Base-by-base conservation (phyloP, 768 basidiomycete genomes). In the Collybia sordida region DNA sequence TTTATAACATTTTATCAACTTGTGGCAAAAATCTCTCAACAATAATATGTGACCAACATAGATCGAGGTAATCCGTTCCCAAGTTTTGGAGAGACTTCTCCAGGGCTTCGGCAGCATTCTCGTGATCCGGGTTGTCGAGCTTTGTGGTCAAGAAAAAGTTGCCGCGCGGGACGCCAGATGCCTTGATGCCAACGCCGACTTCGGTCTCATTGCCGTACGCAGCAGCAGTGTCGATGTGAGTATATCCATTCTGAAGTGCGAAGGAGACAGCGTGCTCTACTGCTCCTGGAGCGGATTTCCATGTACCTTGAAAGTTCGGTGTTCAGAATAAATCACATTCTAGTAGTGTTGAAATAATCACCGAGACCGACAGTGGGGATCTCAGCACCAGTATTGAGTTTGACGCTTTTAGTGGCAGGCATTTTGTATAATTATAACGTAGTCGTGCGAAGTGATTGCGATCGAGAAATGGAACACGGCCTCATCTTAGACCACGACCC, bases 61-160 rank as follows among this genome's bases (percentile, higher is more conserved):
- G 80, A 61, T 94, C 90, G 41, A 94, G 72, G 64, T 94, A 94
- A 42, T 82, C 73, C 1, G 84, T 86, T 24, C 80, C 82, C 41
- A 96, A 82, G 47, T 76, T 72, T 57, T 74, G 69, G 49, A 95
- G 77, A n/a, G 88, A 88, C 24, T 68, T 67, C 52, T 86, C 75
- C 23, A 96, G 73, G n/a, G 85, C 83, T 45, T 78, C 77, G 37
- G 73, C 75, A 7, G 82, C 78, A 27, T 75, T 64, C 49, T 70
- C 67, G 61, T 90, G 89, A 63, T 85, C 80, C 42, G 72, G 66
- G 66, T 85, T 85, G 61, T 79, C 73, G 47, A 88, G 74, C 66
- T 87, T 88, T 50, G 85, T 87, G 50, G 90, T 92, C 51, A 95
- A 68, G 78, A 94, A 95, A 67, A 95, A 78, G 49, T 84, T 72